A percentile compares a stretch with the other conserved stretches of the same genome.
Evolutionary conservation across 305 asterid species (phyloP).

Genomic region (Fraxinus greggii): DNA sequence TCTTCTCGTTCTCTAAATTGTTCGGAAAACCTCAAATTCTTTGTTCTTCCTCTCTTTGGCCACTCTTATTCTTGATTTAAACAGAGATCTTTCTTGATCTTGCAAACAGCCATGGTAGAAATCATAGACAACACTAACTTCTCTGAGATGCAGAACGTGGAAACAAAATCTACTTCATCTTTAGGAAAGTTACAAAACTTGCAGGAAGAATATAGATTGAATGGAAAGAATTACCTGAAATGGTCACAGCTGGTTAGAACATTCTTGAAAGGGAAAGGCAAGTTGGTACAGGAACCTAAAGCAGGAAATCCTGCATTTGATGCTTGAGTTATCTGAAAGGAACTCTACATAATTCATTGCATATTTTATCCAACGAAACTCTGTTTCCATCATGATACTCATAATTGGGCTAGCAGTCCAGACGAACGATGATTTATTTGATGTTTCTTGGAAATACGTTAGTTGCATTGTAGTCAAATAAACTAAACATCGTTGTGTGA

Average conservation of each 20-base stretch:
- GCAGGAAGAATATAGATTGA: background rate
- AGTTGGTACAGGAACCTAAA: background rate
- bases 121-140: background rate
- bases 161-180: background rate
- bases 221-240: background rate
- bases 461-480: too few species aligned
- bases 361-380: too few species aligned
- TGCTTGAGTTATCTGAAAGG: too few species aligned
- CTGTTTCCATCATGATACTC: too few species aligned
- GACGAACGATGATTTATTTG: too few species aligned
- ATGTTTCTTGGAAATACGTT: too few species aligned
- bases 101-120: background rate
- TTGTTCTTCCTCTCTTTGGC: too few species aligned
- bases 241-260: background rate
- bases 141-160: background rate
- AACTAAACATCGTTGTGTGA: too few species aligned
- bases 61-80: too few species aligned
- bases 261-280: background rate
- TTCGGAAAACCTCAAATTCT: background rate
- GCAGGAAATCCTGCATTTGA: background rate
- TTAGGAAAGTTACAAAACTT: background rate
- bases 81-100: too few species aligned
- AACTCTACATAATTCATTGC: too few species aligned
- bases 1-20: background rate
- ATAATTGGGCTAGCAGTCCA: too few species aligned